phyloP scores from a whole-genome alignment of 345 rosid species.

The Euphorbia peplus region DNA sequence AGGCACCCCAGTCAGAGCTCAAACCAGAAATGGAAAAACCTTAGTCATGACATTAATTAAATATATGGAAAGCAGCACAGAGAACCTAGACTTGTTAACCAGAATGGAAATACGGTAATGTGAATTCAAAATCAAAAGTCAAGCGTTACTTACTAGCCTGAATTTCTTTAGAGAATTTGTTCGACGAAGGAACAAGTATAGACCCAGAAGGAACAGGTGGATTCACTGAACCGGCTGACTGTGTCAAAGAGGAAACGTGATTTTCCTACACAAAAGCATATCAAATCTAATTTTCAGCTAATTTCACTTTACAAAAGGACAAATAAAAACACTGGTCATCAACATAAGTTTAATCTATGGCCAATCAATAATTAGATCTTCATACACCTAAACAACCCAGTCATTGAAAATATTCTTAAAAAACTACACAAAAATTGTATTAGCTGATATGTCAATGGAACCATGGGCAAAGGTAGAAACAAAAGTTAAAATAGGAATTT shows the following conservation, averaged over 20 bases:
- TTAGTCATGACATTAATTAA: not conserved
- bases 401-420: not conserved
- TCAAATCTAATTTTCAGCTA: not conserved
- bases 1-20: not conserved
- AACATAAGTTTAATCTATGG: not conserved
- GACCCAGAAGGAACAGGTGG: constrained; percentile 25
- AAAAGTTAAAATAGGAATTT: not conserved
- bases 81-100: not conserved
- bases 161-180: constrained; percentile 32
- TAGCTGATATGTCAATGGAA: not conserved
- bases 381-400: too few species aligned
- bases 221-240: constrained; percentile 31
- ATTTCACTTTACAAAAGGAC: not conserved
- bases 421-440: not conserved
- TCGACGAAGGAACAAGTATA: constrained; percentile 18
- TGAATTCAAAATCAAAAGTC: not conserved
- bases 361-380: not conserved
- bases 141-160: constrained; percentile 37
- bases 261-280: constrained; percentile 33
- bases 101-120: not conserved
- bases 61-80: not conserved
- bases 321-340: not conserved
- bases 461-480: not conserved
- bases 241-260: constrained; percentile 24
- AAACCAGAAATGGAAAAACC: not conserved